phyloP scores from a whole-genome alignment of 768 basidiomycete genomes.

The Tylopilus sp. region DNA sequence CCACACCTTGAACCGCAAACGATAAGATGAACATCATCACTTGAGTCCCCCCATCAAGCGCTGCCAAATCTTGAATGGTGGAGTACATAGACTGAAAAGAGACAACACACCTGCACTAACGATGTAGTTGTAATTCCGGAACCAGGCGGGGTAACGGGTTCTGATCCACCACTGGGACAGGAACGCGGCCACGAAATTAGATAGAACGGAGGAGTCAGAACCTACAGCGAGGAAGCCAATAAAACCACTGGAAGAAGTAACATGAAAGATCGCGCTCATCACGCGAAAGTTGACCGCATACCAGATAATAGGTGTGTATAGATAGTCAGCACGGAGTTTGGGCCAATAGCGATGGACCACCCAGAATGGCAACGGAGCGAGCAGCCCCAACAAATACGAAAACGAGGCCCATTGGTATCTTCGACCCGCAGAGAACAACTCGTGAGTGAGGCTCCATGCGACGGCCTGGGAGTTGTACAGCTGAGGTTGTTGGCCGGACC shows the following conservation, averaged over 20 bases:
- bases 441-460: constrained; percentile 35
- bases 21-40: constrained; percentile 56
- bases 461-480: constrained; percentile 33
- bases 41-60: constrained; percentile 40
- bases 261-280: background rate
- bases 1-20: constrained; percentile 48
- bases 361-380: constrained; percentile 40
- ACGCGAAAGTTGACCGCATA: constrained; percentile 10
- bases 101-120: constrained; percentile 42
- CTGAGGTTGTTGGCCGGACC: constrained; percentile 31
- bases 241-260: constrained; percentile 9
- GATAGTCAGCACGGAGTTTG: constrained; percentile 21
- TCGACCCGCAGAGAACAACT: constrained; percentile 30
- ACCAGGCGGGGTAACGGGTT: constrained; percentile 35
- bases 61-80: constrained; percentile 3
- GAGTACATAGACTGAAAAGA: background rate
- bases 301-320: constrained; percentile 31
- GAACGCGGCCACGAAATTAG: constrained; percentile 25
- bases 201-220: constrained; percentile 25
- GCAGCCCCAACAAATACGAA: constrained; percentile 31
- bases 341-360: constrained; percentile 36
- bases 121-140: constrained; percentile 37
- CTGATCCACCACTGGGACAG: constrained; percentile 38
- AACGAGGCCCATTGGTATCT: constrained; percentile 41
- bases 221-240: constrained; percentile 21